Percentiles rank a stretch among this genome's conserved stretches.
Evolutionary conservation across 257 asterid species (phyloP).

Genomic region (Solanum infundibuliforme): DNA sequence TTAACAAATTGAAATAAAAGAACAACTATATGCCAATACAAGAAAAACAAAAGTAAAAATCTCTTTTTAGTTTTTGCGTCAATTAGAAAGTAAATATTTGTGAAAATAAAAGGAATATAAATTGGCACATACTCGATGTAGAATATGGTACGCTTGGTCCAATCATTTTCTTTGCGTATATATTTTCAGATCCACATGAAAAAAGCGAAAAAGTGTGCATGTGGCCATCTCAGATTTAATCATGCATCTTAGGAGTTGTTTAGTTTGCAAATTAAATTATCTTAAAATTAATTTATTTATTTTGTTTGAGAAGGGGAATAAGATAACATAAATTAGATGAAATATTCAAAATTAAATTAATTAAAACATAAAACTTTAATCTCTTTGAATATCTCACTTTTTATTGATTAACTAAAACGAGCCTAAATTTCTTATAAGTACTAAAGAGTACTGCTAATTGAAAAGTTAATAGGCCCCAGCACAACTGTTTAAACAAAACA

Average conservation of each 20-base stretch:
- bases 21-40: background rate
- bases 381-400: background rate
- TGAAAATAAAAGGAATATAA: background rate
- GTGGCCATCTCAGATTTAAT: background rate
- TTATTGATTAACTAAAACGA: background rate
- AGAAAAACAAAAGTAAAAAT: background rate
- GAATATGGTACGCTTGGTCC: background rate
- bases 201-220: background rate
- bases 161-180: background rate
- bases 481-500: background rate
- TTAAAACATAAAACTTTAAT: background rate
- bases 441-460: background rate
- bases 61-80: background rate
- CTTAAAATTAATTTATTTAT: background rate
- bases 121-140: background rate
- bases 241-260: background rate
- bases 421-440: background rate
- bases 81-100: background rate
- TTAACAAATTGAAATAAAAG: background rate
- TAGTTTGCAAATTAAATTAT: background rate
- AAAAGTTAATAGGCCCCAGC: background rate
- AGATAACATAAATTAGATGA: background rate
- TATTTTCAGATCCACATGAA: background rate
- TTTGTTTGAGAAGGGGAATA: background rate
- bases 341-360: background rate